These are phyloP conservation scores for Paspalum vaginatum DNA, from an alignment of 176 grass and related monocot species.

Conservation along the genomic window DNA sequence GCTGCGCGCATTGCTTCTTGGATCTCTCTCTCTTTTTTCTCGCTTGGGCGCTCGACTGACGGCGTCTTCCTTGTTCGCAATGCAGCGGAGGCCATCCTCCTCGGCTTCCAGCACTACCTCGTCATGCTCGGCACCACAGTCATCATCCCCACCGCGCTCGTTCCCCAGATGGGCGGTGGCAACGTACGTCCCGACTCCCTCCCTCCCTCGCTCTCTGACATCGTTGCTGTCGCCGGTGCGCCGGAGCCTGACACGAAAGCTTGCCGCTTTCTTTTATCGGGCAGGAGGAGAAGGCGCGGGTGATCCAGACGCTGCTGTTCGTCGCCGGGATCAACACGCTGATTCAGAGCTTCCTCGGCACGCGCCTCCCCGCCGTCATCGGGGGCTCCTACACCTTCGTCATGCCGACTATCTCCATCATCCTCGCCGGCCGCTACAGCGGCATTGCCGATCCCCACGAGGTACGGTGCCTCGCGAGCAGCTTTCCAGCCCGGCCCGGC, in stretches of 20 bases:
- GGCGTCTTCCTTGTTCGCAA: background rate
- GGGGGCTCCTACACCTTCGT: slow-evolving; percentile 88
- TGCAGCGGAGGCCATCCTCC: slow-evolving; percentile 65
- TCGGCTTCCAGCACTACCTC: slow-evolving; percentile 92
- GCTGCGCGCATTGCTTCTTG: slow-evolving; percentile 3
- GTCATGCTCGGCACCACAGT: slow-evolving; percentile 96
- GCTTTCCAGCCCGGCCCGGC: background rate
- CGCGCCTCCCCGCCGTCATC: slow-evolving; percentile 84
- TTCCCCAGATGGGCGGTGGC: slow-evolving; percentile 80
- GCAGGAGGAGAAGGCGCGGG: slow-evolving; percentile 87
- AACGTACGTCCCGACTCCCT: slow-evolving; percentile 36
- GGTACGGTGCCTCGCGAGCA: slow-evolving; percentile 29
- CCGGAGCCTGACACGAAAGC: slow-evolving; percentile 17
- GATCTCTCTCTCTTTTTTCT: background rate
- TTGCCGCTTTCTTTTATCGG: background rate
- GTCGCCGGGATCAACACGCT: slow-evolving; percentile 92
- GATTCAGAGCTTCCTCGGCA: slow-evolving; percentile 81
- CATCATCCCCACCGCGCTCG: slow-evolving; percentile 79
- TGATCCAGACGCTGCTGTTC: slow-evolving; percentile 91
- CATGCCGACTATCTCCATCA: slow-evolving; percentile 77
- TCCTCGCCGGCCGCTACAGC: slow-evolving; percentile 69
- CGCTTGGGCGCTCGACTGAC: background rate
- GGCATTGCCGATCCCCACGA: slow-evolving; percentile 73
- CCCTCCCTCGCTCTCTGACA: too few relatives aligned
- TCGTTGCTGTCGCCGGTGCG: background rate